Evolutionary conservation across 2,329 filamentous ascomycete genomes (phyloP).

Genomic region (Trichophaea hybrida): DNA sequence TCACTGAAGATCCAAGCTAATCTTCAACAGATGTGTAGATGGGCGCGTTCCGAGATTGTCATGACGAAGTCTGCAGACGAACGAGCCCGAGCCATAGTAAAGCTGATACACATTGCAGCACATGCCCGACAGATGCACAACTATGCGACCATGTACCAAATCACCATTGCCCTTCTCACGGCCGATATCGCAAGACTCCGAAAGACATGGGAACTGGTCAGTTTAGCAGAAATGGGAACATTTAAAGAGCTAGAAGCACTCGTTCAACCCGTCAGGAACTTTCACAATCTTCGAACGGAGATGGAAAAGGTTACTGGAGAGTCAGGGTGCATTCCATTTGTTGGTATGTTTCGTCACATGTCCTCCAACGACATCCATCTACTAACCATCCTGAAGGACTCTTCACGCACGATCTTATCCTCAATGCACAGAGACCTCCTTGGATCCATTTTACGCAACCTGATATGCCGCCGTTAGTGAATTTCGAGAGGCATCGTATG

Average conservation of each 20-base stretch:
- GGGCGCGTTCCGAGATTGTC: constrained; percentile 66
- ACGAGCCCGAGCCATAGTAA: constrained; percentile 60
- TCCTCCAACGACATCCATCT: neutral
- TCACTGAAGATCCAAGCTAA: neutral
- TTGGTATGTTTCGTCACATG: constrained; percentile 40
- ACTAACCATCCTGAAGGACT: constrained; percentile 30
- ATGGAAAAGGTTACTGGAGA: constrained; percentile 56
- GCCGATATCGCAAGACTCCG: constrained; percentile 54
- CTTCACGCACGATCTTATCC: constrained; percentile 71
- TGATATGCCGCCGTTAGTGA: constrained; percentile 42
- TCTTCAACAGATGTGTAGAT: constrained; percentile 52
- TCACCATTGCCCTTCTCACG: constrained; percentile 61
- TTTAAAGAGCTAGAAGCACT: constrained; percentile 56
- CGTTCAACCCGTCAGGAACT: constrained; percentile 64
- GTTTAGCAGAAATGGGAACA: constrained; percentile 48
- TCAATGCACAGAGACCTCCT: constrained; percentile 64
- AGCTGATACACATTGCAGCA: constrained; percentile 66
- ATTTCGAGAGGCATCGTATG: constrained; percentile 68
- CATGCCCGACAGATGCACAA: constrained; percentile 65
- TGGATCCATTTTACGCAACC: constrained; percentile 31
- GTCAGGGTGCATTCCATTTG: constrained; percentile 66
- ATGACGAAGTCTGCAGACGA: constrained; percentile 59
- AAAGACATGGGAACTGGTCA: constrained; percentile 58
- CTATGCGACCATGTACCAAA: constrained; percentile 70
- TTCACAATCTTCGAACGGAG: constrained; percentile 59